Evolutionary conservation across 2,329 filamentous ascomycete genomes (phyloP).

Genomic region (Aspergillus eucalypticola): DNA sequence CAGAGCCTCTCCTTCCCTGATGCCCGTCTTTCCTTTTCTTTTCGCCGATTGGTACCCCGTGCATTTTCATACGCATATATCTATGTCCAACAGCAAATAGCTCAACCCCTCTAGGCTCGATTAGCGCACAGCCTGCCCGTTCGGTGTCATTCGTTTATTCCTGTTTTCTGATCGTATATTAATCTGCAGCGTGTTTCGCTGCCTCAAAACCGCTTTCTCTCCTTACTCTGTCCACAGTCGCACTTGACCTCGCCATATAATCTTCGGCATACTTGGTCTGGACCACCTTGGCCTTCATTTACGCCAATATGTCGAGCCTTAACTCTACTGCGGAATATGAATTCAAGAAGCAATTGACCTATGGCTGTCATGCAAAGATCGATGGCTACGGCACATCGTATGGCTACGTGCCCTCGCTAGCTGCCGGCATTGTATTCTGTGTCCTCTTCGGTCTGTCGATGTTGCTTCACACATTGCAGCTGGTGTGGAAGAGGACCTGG

Average conservation of each 20-base stretch:
- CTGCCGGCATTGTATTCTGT: constrained; percentile 37
- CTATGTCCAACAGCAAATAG: neutral
- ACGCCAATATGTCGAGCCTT: constrained; percentile 9
- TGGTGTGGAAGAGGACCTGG: constrained; percentile 41
- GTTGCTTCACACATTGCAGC: constrained; percentile 37
- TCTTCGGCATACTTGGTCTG: neutral
- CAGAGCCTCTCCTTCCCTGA: neutral
- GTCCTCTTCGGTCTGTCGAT: constrained; percentile 39
- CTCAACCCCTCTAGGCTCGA: constrained; percentile 10
- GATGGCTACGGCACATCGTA: constrained; percentile 30
- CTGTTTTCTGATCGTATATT: neutral
- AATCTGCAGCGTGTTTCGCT: neutral
- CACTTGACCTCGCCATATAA: neutral
- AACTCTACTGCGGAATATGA: constrained; percentile 11
- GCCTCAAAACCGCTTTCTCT: neutral
- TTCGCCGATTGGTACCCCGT: neutral
- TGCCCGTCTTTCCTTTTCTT: neutral
- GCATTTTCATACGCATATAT: neutral
- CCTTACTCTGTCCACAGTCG: neutral
- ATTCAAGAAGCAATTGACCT: constrained; percentile 13
- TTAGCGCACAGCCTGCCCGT: neutral
- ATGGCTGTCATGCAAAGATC: constrained; percentile 30
- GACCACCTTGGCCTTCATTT: neutral
- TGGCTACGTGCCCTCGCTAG: constrained; percentile 37
- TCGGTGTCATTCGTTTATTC: neutral